A percentile compares a stretch with the other conserved stretches of the same genome.
Evolutionary conservation across 208 protist genomes (phyloP).

Genomic region (Acanthamoeba castellanii): DNA sequence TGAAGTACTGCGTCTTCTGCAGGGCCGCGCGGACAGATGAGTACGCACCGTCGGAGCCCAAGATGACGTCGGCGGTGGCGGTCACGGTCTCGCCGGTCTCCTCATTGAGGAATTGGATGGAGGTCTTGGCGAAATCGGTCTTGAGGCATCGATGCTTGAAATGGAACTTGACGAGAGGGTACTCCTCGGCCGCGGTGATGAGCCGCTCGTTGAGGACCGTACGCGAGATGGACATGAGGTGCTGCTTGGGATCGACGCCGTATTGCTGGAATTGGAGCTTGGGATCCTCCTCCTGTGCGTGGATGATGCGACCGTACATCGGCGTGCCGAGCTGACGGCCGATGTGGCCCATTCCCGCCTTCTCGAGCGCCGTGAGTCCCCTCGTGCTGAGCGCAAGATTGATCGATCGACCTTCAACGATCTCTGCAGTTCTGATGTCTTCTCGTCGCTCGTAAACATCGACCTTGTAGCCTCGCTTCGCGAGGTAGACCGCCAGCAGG

Average conservation of each 20-base stretch:
- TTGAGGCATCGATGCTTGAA: constrained; percentile 19
- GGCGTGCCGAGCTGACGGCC: constrained; percentile 13
- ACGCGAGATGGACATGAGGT: constrained; percentile 71
- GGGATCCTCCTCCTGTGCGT: constrained; percentile 41
- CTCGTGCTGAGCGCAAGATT: constrained; percentile 69
- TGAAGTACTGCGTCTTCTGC: constrained; percentile 46
- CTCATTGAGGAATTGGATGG: constrained; percentile 29
- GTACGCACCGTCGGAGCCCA: constrained; percentile 73
- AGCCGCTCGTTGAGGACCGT: constrained; percentile 59
- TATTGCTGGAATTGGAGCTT: constrained; percentile 49
- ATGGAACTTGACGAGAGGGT: constrained; percentile 49
- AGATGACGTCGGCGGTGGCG: constrained; percentile 35
- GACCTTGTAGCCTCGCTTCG: constrained; percentile 63
- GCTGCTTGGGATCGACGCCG: constrained; percentile 58
- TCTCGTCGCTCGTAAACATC: constrained; percentile 56
- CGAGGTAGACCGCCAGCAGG: constrained; percentile 57
- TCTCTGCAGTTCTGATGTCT: constrained; percentile 34
- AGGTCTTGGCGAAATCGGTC: constrained; percentile 40
- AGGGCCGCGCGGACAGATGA: neutral
- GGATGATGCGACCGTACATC: constrained; percentile 74
- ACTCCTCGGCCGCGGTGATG: constrained; percentile 47
- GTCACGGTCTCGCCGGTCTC: neutral
- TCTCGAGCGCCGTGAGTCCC: constrained; percentile 9
- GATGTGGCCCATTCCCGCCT: constrained; percentile 22
- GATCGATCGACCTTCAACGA: constrained; percentile 65